Base-by-base conservation (phyloP, 768 basidiomycete genomes). In the Tubosaeta sp. region DNA sequence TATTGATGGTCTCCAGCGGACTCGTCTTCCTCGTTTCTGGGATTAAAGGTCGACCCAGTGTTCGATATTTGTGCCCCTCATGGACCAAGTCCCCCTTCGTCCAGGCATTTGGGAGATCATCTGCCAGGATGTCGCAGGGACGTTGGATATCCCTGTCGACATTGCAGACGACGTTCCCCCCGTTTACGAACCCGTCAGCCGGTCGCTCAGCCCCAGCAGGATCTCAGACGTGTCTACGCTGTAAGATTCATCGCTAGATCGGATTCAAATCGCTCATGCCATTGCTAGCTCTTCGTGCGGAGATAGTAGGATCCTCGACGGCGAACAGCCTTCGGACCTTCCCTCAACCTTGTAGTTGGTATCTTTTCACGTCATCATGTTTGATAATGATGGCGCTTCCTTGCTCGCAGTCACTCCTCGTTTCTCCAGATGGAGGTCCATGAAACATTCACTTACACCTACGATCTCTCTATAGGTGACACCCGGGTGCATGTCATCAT, bases 401-500 rank as follows among this genome's bases (percentile, higher is more conserved):
- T 27, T 19, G 19, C 42, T 8, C n/a, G 36, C 43, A 67, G 66
- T 32, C 49, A 24, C 5, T 39, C 58, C 7, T 63, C 61, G 1
- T 66, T 68, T 41, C 51, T 62, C 10, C 56, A 55, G 32, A 60
- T 61, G 57, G 67, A 68, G 21, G 30, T 39, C 7, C 44, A 52
- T 8, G 60, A 70, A 13, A 19, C 51, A 4, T 39, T 56, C 10
- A 53, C 44, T 16, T 84, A 83, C 57, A 75, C 76, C 2, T 83
- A 84, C 57, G 71, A 72, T 48, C 62, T 84, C 44, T 53, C 68
- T 3, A 76, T 71, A 24, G 74, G 68, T 19, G 61, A 63, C 18
- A 74, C 76, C 1, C 76, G 76, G 4, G 48, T 80, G 31, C 72
- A 77, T 40, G 76, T 84, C 53, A 55, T 74, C 43, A 75, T 84